phyloP scores from a whole-genome alignment of 306 rosid genomes.

The Citrullus colocynthis region DNA sequence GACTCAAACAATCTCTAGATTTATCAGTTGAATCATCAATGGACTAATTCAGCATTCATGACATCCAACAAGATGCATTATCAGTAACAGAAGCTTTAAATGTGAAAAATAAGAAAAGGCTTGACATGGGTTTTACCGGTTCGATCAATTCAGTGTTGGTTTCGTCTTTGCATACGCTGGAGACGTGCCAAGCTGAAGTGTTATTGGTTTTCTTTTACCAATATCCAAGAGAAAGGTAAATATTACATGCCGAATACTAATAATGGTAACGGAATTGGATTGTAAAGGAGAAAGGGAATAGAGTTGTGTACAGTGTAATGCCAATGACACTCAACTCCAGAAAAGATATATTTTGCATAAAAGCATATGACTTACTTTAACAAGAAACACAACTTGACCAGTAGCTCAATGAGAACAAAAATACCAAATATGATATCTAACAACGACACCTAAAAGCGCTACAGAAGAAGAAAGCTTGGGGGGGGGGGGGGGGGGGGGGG shows the following conservation, averaged over 20 bases:
- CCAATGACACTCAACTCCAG: constrained; percentile 19
- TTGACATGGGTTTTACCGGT: neutral
- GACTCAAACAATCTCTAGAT: neutral
- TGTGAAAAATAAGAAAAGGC: neutral
- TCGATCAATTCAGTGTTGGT: neutral
- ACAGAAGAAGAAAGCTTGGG: constrained; percentile 13
- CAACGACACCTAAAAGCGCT: constrained; percentile 22
- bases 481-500: constrained; percentile 11
- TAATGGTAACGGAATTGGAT: neutral
- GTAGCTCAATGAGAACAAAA: constrained; percentile 26
- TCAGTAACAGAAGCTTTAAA: neutral
- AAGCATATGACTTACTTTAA: constrained; percentile 6
- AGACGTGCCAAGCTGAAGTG: neutral
- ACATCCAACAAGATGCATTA: neutral
- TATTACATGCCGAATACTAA: neutral
- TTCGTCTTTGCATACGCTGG: neutral
- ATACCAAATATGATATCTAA: constrained; percentile 29
- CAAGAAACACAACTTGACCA: constrained; percentile 28
- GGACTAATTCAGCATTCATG: neutral
- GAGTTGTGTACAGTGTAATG: neutral
- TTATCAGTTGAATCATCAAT: neutral
- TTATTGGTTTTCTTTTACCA: neutral
- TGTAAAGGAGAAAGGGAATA: neutral
- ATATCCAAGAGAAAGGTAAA: neutral
- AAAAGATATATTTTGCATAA: constrained; percentile 8